These are phyloP conservation scores for Globisporangium cederbergense DNA, from an alignment of 352 stramenopile species.

Conservation along the genomic window DNA sequence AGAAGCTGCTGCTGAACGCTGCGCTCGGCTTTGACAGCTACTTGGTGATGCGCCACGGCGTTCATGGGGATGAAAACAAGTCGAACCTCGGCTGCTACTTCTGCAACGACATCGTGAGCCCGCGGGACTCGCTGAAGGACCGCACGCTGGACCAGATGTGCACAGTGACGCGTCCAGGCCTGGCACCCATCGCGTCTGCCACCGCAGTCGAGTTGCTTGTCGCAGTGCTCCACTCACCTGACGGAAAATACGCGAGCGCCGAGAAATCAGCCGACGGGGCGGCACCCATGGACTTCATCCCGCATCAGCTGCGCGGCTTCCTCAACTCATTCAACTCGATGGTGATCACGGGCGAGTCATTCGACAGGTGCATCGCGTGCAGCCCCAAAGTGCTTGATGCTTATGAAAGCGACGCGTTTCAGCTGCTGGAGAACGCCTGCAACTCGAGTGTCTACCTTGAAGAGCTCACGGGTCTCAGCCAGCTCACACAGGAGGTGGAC, in stretches of 20 bases:
- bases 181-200: conserved; percentile 90
- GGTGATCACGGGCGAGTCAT: conserved; percentile 86
- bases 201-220: conserved; percentile 97
- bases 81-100: conserved; percentile 96
- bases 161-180: conserved; percentile 96
- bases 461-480: conserved; percentile 70
- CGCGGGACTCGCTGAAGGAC: conserved; percentile 95
- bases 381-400: conserved; percentile 85
- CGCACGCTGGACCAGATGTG: conserved; percentile 99
- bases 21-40: conserved; percentile 95
- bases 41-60: conserved; percentile 97
- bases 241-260: conserved; percentile 67
- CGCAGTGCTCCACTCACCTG: conserved; percentile 91
- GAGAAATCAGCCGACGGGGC: conserved; percentile 47
- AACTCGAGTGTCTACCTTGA: conserved; percentile 74
- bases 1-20: conserved; percentile 87
- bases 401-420: conserved; percentile 57
- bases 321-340: conserved; percentile 89
- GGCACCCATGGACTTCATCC: conserved; percentile 79
- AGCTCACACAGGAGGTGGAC: conserved; percentile 57
- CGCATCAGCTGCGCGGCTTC: conserved; percentile 95
- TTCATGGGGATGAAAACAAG: conserved; percentile 18
- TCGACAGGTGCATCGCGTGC: conserved; percentile 96
- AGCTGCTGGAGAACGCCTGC: conserved; percentile 58
- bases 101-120: conserved; percentile 98